Evolutionary conservation across 1,139 yeast genomes (phyloP), one percentile per base, ranked within the genome.

Genomic region (Kodamaea plutei): DNA sequence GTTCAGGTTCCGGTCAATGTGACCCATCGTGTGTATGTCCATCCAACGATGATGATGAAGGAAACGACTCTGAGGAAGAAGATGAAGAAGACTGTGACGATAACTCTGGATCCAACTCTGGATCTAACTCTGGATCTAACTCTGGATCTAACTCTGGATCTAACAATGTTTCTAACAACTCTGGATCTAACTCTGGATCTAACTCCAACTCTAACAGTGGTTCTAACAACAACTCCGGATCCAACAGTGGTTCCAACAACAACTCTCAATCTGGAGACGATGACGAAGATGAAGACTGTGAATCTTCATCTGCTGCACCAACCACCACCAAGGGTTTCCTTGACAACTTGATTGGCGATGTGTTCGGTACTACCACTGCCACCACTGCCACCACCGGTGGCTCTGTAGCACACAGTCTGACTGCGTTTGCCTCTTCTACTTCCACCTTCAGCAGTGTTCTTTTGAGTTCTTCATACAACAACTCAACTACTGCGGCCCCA

Each of bases 181-280:
- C 10, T 18, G 20, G 20, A 9, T 18, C 10, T 9, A 18, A 18
- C 20, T 18, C 10, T 9, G 23, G 23, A 5, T 21, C 23, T 6
- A 8, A 9, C n/a, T n/a, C n/a, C 13, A 21, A 12, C 23, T 9
- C n/a, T 11, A 10, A 10, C 12, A 4, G 23, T 10, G 23, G 23
- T 8, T 10, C 12, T 6, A 21, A 21, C 26, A 15, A 24, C 26
- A 16, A 24, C 4, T 12, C 19, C 16, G 26, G 19, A 2, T 15
- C 11, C 10, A 16, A 24, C 11, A 16, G 14, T 15, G 14, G 23
- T 21, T 21, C 23, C 11, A 12, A 12, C 23, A 21, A 21, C 23
- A 38, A 54, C 39, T 5, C 39, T 25, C 31, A 49, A 23, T 34
- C 37, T 16, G 43, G 40, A 22, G 52, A 50, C 36, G 51, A 56